Conservation (phyloP, 2,329 filamentous ascomycete genomes). For the Nannizzia gypsea region DNA sequence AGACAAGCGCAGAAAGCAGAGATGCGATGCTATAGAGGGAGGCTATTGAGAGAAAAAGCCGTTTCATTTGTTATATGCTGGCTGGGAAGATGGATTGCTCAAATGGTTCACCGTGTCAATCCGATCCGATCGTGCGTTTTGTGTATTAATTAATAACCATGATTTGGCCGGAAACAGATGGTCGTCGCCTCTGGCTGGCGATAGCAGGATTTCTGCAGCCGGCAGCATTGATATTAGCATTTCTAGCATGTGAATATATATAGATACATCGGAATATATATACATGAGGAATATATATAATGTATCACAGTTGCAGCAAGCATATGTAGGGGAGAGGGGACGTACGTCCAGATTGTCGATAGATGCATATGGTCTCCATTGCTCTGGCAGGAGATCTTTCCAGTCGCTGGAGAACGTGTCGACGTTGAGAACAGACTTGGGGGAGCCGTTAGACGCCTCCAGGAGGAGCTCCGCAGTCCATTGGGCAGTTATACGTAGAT, state of each 20-base stretch:
- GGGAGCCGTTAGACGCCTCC: constrained; percentile 26
- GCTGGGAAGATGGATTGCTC: neutral
- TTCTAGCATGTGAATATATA: neutral
- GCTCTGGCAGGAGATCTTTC: constrained; percentile 35
- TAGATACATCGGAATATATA: neutral
- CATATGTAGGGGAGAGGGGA: neutral
- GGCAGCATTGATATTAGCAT: constrained; percentile 4
- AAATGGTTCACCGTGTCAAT: neutral
- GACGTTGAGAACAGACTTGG: constrained; percentile 11
- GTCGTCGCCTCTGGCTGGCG: constrained; percentile 26
- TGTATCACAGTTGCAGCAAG: no score
- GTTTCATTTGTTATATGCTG: constrained; percentile 2
- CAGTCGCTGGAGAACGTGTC: constrained; percentile 16
- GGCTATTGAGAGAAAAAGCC: neutral
- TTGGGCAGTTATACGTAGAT: constrained; percentile 23
- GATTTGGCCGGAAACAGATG: constrained; percentile 22
- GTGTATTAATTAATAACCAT: neutral
- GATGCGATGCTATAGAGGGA: neutral
- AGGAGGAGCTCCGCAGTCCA: constrained; percentile 33
- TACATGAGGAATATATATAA: no score
- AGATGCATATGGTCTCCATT: constrained; percentile 28
- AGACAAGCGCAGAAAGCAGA: constrained; percentile 5
- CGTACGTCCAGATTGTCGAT: constrained; percentile 25
- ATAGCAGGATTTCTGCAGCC: constrained; percentile 23
- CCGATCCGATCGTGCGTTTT: neutral